Percentiles rank a stretch among this genome's conserved stretches.
Conservation (phyloP, 2,329 filamentous ascomycete genomes). For the Graphium sp. region DNA sequence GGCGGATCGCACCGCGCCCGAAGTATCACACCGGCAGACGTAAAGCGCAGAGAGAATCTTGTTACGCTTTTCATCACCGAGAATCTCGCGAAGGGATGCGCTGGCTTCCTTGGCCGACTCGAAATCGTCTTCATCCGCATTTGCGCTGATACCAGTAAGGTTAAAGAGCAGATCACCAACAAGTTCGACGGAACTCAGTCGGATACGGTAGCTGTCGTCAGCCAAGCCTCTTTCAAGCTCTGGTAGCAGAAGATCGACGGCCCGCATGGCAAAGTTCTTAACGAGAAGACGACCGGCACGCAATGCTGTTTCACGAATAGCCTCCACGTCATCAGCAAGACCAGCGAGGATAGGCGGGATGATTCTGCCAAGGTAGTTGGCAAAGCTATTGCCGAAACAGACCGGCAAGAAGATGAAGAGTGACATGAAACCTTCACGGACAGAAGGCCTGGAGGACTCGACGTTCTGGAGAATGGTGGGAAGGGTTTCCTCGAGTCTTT, state of each 20-base stretch:
- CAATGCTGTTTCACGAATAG: slow-evolving; percentile 90
- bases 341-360: slow-evolving; percentile 91
- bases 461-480: slow-evolving; percentile 96
- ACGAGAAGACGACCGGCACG: slow-evolving; percentile 86
- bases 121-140: slow-evolving; percentile 56
- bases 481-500: slow-evolving; percentile 83
- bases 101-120: slow-evolving; percentile 70
- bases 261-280: slow-evolving; percentile 93
- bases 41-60: slow-evolving; percentile 95
- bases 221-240: slow-evolving; percentile 91
- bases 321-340: slow-evolving; percentile 88
- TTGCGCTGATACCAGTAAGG: slow-evolving; percentile 80
- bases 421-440: slow-evolving; percentile 98
- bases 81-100: slow-evolving; percentile 80
- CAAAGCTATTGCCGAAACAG: slow-evolving; percentile 97
- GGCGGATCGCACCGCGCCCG: slow-evolving; percentile 73
- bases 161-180: slow-evolving; percentile 97
- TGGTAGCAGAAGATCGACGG: slow-evolving; percentile 83
- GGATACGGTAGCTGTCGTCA: slow-evolving; percentile 95
- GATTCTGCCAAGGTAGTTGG: slow-evolving; percentile 86
- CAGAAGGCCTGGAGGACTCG: slow-evolving; percentile 72
- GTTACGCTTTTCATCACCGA: slow-evolving; percentile 92
- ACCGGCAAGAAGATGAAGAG: slow-evolving; percentile 98
- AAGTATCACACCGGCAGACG: slow-evolving; percentile 94
- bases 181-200: slow-evolving; percentile 93